Evolutionary conservation across 345 rosid genomes (phyloP).

Genomic region (Diplotaxis tenuifolia): DNA sequence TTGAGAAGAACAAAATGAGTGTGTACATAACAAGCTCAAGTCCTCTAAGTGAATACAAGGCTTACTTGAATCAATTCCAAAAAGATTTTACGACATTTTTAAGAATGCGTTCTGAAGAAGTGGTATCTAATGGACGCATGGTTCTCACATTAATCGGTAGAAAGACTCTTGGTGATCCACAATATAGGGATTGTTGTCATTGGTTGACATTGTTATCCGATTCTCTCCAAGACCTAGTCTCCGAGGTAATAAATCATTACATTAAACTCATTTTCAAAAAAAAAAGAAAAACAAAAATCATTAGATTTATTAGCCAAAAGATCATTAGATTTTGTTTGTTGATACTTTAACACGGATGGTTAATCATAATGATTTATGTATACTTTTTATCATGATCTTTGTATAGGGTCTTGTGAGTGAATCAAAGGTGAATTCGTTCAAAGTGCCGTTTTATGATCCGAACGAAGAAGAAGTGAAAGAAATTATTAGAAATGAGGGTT

Average conservation of each 20-base stretch:
- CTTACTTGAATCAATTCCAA: constrained; percentile 47
- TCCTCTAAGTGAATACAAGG: constrained; percentile 34
- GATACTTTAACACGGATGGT: too few species aligned
- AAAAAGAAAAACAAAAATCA: too few species aligned
- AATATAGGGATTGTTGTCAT: constrained; percentile 33
- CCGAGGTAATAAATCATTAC: constrained; percentile 27
- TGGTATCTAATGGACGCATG: constrained; percentile 44
- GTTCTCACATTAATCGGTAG: constrained; percentile 43
- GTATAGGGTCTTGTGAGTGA: constrained; percentile 40
- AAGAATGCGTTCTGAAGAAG: constrained; percentile 42
- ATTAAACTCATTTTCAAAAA: too few species aligned
- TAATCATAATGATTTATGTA: too few species aligned
- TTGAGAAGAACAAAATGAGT: constrained; percentile 22
- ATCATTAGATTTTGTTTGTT: too few species aligned
- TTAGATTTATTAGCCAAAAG: too few species aligned
- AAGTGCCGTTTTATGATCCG: constrained; percentile 36
- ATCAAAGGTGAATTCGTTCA: constrained; percentile 36
- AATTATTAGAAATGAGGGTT: constrained; percentile 36
- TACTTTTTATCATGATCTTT: background rate
- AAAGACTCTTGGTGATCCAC: constrained; percentile 25
- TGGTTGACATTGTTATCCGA: constrained; percentile 32
- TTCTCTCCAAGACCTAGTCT: constrained; percentile 36
- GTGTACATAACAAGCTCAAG: constrained; percentile 38
- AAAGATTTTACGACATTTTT: constrained; percentile 47
- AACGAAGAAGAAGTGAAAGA: constrained; percentile 27